Evolutionary conservation across 345 rosid species (phyloP).

Genomic region (Trapa incisa): DNA sequence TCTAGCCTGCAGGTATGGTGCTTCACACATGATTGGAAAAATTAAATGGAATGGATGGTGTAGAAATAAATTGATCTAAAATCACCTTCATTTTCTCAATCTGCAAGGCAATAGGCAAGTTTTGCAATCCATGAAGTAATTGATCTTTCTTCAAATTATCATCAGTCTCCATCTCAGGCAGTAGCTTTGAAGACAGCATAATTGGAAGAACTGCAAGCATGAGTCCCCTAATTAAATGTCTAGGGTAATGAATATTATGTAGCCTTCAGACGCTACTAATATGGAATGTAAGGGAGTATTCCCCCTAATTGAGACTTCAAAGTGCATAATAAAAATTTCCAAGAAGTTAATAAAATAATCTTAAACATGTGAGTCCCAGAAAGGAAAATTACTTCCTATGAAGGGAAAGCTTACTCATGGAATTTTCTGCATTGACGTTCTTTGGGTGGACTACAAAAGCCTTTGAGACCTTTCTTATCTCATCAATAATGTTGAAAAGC

Average conservation of each 20-base stretch:
- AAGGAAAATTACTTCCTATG: not conserved
- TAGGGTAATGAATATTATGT: not conserved
- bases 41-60: not conserved
- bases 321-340: not conserved
- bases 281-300: not conserved
- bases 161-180: slow-evolving; percentile 89
- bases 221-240: not conserved
- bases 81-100: slow-evolving; percentile 68
- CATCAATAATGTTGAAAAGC: slow-evolving; percentile 83
- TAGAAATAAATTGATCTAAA: not conserved
- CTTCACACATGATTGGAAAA: not conserved
- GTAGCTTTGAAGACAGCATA: slow-evolving; percentile 83
- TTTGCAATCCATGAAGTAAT: slow-evolving; percentile 79
- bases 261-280: not conserved
- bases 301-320: not conserved
- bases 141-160: slow-evolving; percentile 79
- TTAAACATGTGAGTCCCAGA: not conserved
- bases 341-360: too few relatives aligned
- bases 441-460: slow-evolving; percentile 79
- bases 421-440: slow-evolving; percentile 80
- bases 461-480: slow-evolving; percentile 66
- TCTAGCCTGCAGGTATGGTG: slow-evolving; percentile 39
- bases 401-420: slow-evolving; percentile 34
- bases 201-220: slow-evolving; percentile 66
- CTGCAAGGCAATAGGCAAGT: slow-evolving; percentile 53